phyloP scores from a whole-genome alignment of 768 basidiomycete genomes.

The Hirschioporus abietinus region DNA sequence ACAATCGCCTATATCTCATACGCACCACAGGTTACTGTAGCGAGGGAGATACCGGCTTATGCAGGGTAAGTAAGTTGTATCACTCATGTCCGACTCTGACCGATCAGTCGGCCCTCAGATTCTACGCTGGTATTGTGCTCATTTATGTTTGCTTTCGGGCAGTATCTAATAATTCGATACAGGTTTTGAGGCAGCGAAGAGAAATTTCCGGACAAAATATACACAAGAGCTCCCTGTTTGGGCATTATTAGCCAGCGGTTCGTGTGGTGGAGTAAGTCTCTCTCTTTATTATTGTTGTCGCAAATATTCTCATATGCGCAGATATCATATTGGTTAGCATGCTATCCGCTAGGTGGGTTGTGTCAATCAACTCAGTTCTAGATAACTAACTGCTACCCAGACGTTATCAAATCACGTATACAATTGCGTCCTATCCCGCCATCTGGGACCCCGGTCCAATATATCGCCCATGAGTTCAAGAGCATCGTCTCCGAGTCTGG shows the following conservation, averaged over 20 bases:
- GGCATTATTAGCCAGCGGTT: slow-evolving; percentile 78
- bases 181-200: slow-evolving; percentile 90
- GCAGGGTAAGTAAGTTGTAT: slow-evolving; percentile 56
- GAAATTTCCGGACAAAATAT: slow-evolving; percentile 59
- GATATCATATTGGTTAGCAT: slow-evolving; percentile 91
- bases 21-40: slow-evolving; percentile 67
- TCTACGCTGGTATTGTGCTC: slow-evolving; percentile 51
- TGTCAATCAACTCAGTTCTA: background rate
- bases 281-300: slow-evolving; percentile 9
- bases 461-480: slow-evolving; percentile 31
- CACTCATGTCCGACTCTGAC: background rate
- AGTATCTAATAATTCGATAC: slow-evolving; percentile 12
- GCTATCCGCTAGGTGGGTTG: slow-evolving; percentile 73
- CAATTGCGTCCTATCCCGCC: slow-evolving; percentile 78
- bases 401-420: slow-evolving; percentile 88
- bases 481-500: slow-evolving; percentile 30
- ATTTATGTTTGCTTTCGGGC: background rate
- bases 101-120: slow-evolving; percentile 34
- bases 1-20: background rate
- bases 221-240: slow-evolving; percentile 74
- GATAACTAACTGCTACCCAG: slow-evolving; percentile 29
- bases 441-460: slow-evolving; percentile 63
- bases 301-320: slow-evolving; percentile 25
- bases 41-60: slow-evolving; percentile 93
- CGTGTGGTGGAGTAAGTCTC: slow-evolving; percentile 69